phyloP scores from a whole-genome alignment of 305 asterid genomes.

The Solanum hybrid region DNA sequence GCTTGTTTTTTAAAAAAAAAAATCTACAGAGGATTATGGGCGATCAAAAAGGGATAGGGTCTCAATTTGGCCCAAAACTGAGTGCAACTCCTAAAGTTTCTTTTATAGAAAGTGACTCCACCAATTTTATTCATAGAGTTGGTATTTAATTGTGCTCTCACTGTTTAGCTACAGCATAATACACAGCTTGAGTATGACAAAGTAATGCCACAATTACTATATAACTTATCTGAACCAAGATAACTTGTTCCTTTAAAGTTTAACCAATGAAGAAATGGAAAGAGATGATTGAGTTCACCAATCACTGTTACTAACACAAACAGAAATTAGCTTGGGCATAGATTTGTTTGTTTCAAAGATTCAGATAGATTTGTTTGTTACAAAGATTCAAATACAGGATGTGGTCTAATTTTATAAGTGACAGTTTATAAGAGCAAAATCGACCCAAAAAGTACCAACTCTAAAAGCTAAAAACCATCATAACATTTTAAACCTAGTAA shows the following conservation, averaged over 20 bases:
- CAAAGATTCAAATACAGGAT: not conserved
- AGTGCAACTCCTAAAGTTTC: not conserved
- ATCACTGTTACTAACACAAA: not conserved
- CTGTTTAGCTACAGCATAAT: not conserved
- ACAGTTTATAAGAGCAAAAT: not conserved
- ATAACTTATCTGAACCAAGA: slow-evolving; percentile 1
- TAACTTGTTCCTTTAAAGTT: not conserved
- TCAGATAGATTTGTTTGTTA: not conserved
- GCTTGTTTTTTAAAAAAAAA: not conserved
- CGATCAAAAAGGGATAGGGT: not conserved
- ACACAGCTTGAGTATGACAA: not conserved
- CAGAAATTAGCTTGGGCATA: not conserved
- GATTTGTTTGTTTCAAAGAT: not conserved
- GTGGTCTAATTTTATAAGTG: not conserved
- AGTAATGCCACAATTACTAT: not conserved
- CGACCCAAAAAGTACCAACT: not conserved
- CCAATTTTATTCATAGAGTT: not conserved
- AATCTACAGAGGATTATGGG: not conserved
- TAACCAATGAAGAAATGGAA: not conserved
- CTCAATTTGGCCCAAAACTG: not conserved
- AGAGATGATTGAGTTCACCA: not conserved
- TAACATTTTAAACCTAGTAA: not conserved
- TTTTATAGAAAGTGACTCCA: not conserved
- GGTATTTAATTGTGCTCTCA: not conserved
- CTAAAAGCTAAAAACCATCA: not conserved